Conservation (phyloP, 164 flowering plant genomes). For the Tetrastigma voinierianum region DNA sequence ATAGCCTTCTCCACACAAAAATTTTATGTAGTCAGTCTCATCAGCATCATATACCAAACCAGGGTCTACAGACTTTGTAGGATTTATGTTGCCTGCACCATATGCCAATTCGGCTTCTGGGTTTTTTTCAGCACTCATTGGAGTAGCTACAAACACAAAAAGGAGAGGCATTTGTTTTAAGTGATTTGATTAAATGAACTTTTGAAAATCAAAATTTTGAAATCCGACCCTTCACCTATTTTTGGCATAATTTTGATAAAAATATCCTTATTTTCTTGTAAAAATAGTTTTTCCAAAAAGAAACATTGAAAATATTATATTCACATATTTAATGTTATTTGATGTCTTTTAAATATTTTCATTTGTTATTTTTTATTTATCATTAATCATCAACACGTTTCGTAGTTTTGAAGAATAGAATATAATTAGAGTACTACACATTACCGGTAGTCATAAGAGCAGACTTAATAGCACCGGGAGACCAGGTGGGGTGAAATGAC, state of each 20-base stretch:
- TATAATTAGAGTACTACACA: not conserved
- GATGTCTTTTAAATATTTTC: too few relatives aligned
- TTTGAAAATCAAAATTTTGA: too few relatives aligned
- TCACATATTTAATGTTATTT: too few relatives aligned
- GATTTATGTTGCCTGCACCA: slow-evolving; percentile 18
- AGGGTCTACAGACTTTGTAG: slow-evolving; percentile 10
- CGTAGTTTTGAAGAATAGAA: not conserved
- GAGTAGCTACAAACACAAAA: slow-evolving; percentile 1
- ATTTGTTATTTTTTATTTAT: too few relatives aligned
- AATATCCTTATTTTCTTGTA: too few relatives aligned
- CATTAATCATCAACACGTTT: too few relatives aligned
- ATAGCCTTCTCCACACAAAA: slow-evolving; percentile 14
- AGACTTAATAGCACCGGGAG: slow-evolving; percentile 39
- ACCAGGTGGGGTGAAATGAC: slow-evolving; percentile 36
- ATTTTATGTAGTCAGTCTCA: slow-evolving; percentile 8
- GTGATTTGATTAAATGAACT: too few relatives aligned
- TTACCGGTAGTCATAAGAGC: slow-evolving; percentile 40
- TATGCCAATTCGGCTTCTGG: slow-evolving; percentile 18
- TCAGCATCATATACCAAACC: slow-evolving; percentile 14
- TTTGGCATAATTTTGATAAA: too few relatives aligned
- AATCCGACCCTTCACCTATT: too few relatives aligned
- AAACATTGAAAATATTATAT: too few relatives aligned
- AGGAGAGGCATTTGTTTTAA: too few relatives aligned
- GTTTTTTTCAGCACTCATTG: slow-evolving; percentile 6
- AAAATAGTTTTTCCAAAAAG: too few relatives aligned